Evolutionary conservation across 495 filamentous ascomycete genomes (phyloP), one percentile per base, ranked within the genome.

Genomic region (Podospora bellae-mahoneyi): DNA sequence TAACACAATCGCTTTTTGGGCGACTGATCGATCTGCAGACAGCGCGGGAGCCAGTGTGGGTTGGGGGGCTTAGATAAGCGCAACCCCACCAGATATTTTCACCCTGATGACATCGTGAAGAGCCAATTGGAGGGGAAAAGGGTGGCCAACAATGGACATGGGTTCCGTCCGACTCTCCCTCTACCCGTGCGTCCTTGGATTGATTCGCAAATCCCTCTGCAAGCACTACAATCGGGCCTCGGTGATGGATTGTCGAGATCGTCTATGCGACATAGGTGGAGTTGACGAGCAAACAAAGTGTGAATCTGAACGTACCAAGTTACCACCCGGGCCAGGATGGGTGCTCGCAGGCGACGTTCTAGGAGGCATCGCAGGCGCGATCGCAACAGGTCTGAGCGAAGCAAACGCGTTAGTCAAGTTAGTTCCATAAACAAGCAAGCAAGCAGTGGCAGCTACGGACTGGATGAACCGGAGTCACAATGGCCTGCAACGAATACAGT

Each of bases 271-370:
- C 28, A 63, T 18, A 19, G 20, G 19, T 58, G 23, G 10, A 15
- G 20, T n/a, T 28, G 57, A 54, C 55, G 64, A 68, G 71, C 67
- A 60, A 64, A 69, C 66, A 70, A 48, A 48, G 39, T 13, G 64
- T 63, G 60, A 64, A 63, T 39, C 4, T 19, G 66, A 58, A 84
- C 90, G 85, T 81, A 92, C 91, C 70, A 89, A 83, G 67, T 84
- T 86, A 68, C 86, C 89, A 32, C 86, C 86, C 71, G 87, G 86
- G 60, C 88, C 88, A 69, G 86, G 89, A 60, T 84, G 85, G 0
- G 88, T 89, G 15, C 87, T 88, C 32, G 90, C 89, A 9, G 88
- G 89, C 27, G 89, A 89, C 10, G 88, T 86, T 54, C 86, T 87
- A 64, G 86, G 80, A 75, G 88, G 63, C 70, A 73, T 72, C 32